Evolutionary conservation across 2,329 filamentous ascomycete species (phyloP), one percentile per base, ranked within the genome.

Genomic region (Cladosporium sp.): DNA sequence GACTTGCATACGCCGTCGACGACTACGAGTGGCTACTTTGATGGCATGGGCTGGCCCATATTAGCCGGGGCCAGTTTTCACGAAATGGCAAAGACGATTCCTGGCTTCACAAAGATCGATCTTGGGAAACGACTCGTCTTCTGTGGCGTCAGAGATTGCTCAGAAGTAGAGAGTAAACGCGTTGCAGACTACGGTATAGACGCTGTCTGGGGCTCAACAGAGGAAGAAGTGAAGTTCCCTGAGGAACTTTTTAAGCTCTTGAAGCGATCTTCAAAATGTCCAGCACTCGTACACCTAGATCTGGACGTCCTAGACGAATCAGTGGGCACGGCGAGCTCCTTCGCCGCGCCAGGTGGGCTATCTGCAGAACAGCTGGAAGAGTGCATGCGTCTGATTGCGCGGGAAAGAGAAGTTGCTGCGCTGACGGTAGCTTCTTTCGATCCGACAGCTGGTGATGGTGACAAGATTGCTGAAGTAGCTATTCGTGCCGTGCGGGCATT

Each of bases 381-480:
- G 2, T 35, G 41, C 13, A 16, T 43, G 18, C 18, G 6, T 11
- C 13, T 43, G 5, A 13, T 43, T 11, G 29, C 41, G 6, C 46
- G 11, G 3, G n/a, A 25, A 3, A 7, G 16, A 13, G 18, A 8
- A 7, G 25, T 27, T 8, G 33, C 3, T 12, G 19, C 36, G 11
- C 27, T 49, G 15, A 49, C 46, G 4, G 46, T 49, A 7, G 33
- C 25, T n/a, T 49, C 46, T 13, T 49, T 49, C 38, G 35, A 49
- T n/a, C 46, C 46, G 7, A 35, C 35, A 16, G 11, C 25, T 7
- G 46, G 38, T 1, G 46, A 49, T 25, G 46, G 46, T 7, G 29
- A 49, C 30, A 49, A 49, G 19, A 42, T 49, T 16, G 46, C 46
- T 13, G 29, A 7, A 7, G 42, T 49, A n/a, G 45, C 27, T 27